Conservation (phyloP, 768 basidiomycete genomes). For the Trametes sanguinea region DNA sequence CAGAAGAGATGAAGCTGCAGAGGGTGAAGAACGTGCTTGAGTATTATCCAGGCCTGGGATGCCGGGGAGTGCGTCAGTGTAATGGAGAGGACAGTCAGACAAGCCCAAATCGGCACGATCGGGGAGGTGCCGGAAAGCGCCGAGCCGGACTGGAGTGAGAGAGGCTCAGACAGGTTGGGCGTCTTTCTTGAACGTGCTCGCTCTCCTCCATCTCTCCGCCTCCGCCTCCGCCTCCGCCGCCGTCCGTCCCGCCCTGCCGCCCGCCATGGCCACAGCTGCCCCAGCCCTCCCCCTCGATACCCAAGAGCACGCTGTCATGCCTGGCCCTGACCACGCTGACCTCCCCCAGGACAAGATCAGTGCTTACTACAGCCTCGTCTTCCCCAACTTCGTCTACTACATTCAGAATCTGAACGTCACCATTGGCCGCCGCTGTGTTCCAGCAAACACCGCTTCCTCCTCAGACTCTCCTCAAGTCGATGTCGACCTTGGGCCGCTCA, state of each 20-base stretch:
- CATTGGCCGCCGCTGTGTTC: conserved; percentile 86
- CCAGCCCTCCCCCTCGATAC: conserved; percentile 32
- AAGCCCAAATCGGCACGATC: conserved; percentile 11
- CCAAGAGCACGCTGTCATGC: conserved; percentile 32
- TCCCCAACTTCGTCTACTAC: conserved; percentile 94
- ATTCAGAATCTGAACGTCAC: conserved; percentile 93
- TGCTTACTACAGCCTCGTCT: conserved; percentile 93
- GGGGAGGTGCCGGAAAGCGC: conserved; percentile 16
- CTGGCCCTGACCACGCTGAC: conserved; percentile 28
- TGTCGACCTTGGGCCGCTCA: conserved; percentile 92
- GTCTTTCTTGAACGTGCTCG: conserved; percentile 23
- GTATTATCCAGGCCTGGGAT: too few species aligned
- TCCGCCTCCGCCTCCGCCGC: not conserved
- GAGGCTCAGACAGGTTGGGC: not conserved
- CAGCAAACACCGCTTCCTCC: conserved; percentile 58
- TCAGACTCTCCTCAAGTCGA: conserved; percentile 64
- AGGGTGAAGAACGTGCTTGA: conserved; percentile 9
- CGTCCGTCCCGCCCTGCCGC: conserved; percentile 8
- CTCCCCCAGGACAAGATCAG: conserved; percentile 73
- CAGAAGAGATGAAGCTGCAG: not conserved
- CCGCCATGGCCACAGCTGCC: conserved; percentile 31
- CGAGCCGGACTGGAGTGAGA: conserved; percentile 8
- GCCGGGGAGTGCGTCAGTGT: not conserved
- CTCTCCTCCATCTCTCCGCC: conserved; percentile 2
- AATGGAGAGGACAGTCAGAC: conserved; percentile 5